A percentile compares a stretch with the other conserved stretches of the same genome.
Conservation (phyloP, 148 eudicot genomes). For the Oxyria digyna region DNA sequence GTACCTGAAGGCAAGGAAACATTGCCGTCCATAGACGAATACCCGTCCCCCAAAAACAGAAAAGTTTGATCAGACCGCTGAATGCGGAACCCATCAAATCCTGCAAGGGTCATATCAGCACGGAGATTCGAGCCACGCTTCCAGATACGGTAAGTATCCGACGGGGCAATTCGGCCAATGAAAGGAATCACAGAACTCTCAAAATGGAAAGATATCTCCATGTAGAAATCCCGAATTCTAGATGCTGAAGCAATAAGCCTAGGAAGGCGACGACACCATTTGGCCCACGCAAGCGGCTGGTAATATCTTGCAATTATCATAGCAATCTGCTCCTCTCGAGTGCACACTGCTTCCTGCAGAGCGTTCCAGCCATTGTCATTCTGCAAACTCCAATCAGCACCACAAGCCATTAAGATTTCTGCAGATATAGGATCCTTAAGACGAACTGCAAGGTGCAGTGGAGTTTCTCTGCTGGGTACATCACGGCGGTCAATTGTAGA, state of each 20-base stretch:
- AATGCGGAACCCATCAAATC: conserved; percentile 87
- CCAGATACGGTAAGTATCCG: conserved; percentile 90
- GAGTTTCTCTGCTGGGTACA: conserved; percentile 72
- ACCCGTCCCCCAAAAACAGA: conserved; percentile 83
- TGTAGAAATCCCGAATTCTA: conserved; percentile 83
- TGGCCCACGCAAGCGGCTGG: conserved; percentile 92
- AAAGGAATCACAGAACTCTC: conserved; percentile 96
- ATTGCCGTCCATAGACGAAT: conserved; percentile 59
- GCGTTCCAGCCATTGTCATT: conserved; percentile 96
- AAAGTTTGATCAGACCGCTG: conserved; percentile 84
- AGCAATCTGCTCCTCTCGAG: conserved; percentile 59
- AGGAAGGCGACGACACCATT: conserved; percentile 89
- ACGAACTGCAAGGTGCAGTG: conserved; percentile 76
- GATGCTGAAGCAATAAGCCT: conserved; percentile 56
- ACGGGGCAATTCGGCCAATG: conserved; percentile 76
- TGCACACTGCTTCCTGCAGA: conserved; percentile 80
- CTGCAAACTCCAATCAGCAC: conserved; percentile 92
- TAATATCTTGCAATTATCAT: conserved; percentile 71
- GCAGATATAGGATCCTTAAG: conserved; percentile 52
- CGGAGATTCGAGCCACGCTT: conserved; percentile 82
- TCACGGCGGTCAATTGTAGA: conserved; percentile 67
- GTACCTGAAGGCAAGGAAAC: conserved; percentile 70
- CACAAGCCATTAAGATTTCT: conserved; percentile 79
- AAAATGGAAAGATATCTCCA: conserved; percentile 88
- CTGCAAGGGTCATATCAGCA: conserved; percentile 95